These are phyloP conservation scores for Candida yuanshanica DNA, from an alignment of 805 yeast species.

Conservation along the genomic window DNA sequence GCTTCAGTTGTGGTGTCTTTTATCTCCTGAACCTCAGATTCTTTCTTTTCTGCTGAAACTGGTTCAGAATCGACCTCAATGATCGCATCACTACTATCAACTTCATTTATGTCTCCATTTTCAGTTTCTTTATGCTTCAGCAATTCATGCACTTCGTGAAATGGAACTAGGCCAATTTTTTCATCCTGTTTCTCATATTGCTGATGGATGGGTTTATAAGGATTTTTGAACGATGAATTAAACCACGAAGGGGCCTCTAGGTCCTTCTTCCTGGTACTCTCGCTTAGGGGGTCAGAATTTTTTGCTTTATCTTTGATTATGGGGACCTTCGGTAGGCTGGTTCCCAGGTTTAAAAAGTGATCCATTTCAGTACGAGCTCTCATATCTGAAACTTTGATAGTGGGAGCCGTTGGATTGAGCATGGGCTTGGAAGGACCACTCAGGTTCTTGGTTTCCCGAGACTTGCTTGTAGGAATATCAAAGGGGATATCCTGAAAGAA, in stretches of 20 bases:
- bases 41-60: too few species aligned
- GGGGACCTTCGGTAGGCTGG: too few species aligned
- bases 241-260: slow-evolving; percentile 6
- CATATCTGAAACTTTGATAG: neutral
- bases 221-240: neutral
- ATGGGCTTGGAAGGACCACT: neutral
- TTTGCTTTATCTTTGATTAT: too few species aligned
- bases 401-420: neutral
- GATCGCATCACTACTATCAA: slow-evolving; percentile 13
- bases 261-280: neutral
- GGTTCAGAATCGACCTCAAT: slow-evolving; percentile 4
- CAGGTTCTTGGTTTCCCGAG: neutral
- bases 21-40: too few species aligned
- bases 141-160: slow-evolving; percentile 40
- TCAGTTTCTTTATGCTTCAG: slow-evolving; percentile 10
- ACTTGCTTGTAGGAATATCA: slow-evolving; percentile 5
- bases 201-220: neutral
- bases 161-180: slow-evolving; percentile 44
- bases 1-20: too few species aligned
- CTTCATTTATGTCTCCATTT: slow-evolving; percentile 10
- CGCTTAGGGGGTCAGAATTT: too few species aligned
- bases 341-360: slow-evolving; percentile 8
- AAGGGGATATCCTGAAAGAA: slow-evolving; percentile 26
- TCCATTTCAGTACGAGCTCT: slow-evolving; percentile 18
- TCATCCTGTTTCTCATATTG: slow-evolving; percentile 31